Conservation (phyloP, 257 asterid species). For the Solanum tacnaense region DNA sequence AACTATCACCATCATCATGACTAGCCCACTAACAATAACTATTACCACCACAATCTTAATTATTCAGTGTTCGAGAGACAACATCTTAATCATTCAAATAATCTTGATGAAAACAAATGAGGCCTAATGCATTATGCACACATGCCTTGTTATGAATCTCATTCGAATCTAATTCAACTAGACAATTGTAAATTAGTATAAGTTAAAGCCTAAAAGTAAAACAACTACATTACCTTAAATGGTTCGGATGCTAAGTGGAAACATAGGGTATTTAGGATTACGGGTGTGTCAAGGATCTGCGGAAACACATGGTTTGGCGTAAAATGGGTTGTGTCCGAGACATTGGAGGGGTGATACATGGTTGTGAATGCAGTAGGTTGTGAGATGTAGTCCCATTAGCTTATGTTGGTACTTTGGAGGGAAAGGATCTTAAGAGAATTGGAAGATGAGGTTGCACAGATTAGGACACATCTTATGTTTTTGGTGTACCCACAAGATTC, state of each 20-base stretch:
- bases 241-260: not conserved
- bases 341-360: not conserved
- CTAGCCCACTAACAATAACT: not conserved
- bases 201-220: not conserved
- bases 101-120: not conserved
- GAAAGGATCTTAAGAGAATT: not conserved
- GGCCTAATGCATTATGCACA: not conserved
- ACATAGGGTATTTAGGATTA: not conserved
- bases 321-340: not conserved
- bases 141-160: not conserved
- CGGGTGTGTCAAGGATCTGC: not conserved
- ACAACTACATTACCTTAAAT: not conserved
- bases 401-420: not conserved
- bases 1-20: not conserved
- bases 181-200: not conserved
- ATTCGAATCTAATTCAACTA: not conserved
- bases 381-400: not conserved
- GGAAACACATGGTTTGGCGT: not conserved
- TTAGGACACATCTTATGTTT: not conserved
- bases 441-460: not conserved
- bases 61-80: not conserved
- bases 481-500: not conserved
- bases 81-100: not conserved
- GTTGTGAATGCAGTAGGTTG: not conserved
- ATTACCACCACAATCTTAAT: not conserved